Percentiles rank a stretch among this genome's conserved stretches.
Evolutionary conservation across 306 rosid genomes (phyloP).

Genomic region (Cicer arietinum): DNA sequence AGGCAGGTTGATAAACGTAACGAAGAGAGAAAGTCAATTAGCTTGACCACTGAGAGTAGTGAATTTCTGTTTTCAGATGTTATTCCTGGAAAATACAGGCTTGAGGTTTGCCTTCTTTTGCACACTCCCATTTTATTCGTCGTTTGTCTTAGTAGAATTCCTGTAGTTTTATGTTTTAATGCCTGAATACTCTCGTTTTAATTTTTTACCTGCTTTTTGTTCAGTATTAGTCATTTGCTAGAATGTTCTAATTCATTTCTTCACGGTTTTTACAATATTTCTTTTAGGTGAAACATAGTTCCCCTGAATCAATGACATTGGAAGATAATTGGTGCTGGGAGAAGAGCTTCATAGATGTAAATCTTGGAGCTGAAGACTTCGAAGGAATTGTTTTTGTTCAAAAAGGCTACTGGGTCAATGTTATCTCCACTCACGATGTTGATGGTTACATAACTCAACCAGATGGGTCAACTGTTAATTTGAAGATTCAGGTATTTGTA

Average conservation of each 20-base stretch:
- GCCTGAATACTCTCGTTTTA: slow-evolving; percentile 19
- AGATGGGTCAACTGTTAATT: slow-evolving; percentile 64
- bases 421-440: slow-evolving; percentile 85
- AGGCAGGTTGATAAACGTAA: slow-evolving; percentile 60
- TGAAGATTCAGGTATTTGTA: slow-evolving; percentile 74
- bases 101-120: slow-evolving; percentile 66
- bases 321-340: slow-evolving; percentile 99
- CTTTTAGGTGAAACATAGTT: slow-evolving; percentile 71
- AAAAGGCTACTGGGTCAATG: slow-evolving; percentile 84
- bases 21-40: slow-evolving; percentile 61
- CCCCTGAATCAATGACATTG: slow-evolving; percentile 49
- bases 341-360: slow-evolving; percentile 68
- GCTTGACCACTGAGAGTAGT: slow-evolving; percentile 66
- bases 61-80: slow-evolving; percentile 70
- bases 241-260: slow-evolving; percentile 35
- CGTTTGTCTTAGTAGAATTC: slow-evolving; percentile 18
- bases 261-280: slow-evolving; percentile 38
- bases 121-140: slow-evolving; percentile 34
- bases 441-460: slow-evolving; percentile 77
- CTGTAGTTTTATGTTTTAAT: slow-evolving; percentile 34
- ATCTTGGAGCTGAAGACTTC: slow-evolving; percentile 79
- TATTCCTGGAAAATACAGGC: slow-evolving; percentile 91
- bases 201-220: slow-evolving; percentile 24
- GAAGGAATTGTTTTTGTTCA: slow-evolving; percentile 79
- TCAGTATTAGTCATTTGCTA: slow-evolving; percentile 30